Conservation (phyloP, 2,329 filamentous ascomycete genomes). For the Aspergillus ustus region DNA sequence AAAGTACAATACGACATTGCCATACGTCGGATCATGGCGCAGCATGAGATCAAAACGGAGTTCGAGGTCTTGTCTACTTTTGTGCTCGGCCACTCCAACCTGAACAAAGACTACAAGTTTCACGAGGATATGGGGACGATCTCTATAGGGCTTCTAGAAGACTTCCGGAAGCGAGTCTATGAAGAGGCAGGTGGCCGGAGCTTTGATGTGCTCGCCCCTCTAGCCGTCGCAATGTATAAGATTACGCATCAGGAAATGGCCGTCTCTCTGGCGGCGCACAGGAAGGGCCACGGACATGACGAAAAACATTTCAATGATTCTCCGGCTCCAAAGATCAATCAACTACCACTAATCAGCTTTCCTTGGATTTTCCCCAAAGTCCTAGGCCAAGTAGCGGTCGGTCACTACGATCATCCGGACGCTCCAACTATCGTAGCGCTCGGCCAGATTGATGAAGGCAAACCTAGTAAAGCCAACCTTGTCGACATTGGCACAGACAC, state of each 20-base stretch:
- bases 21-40: conserved; percentile 79
- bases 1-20: conserved; percentile 79
- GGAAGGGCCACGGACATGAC: conserved; percentile 28
- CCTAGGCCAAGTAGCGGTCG: conserved; percentile 70
- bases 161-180: conserved; percentile 70
- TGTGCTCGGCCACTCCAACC: conserved; percentile 72
- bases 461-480: not conserved
- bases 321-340: conserved; percentile 26
- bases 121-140: conserved; percentile 80
- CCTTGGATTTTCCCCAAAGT: conserved; percentile 86
- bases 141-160: conserved; percentile 66
- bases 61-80: conserved; percentile 93
- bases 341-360: conserved; percentile 86
- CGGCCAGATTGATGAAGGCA: not conserved
- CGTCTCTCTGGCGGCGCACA: conserved; percentile 59
- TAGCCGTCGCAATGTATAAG: conserved; percentile 86
- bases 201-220: conserved; percentile 65
- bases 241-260: conserved; percentile 75
- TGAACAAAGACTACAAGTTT: conserved; percentile 80
- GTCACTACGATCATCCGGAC: conserved; percentile 31
- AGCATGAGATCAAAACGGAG: conserved; percentile 81
- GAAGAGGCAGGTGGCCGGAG: conserved; percentile 66
- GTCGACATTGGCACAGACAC: not conserved
- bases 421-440: not conserved
- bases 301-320: conserved; percentile 13